phyloP scores from a whole-genome alignment of 768 basidiomycete species.

The Termitomyces sp. region DNA sequence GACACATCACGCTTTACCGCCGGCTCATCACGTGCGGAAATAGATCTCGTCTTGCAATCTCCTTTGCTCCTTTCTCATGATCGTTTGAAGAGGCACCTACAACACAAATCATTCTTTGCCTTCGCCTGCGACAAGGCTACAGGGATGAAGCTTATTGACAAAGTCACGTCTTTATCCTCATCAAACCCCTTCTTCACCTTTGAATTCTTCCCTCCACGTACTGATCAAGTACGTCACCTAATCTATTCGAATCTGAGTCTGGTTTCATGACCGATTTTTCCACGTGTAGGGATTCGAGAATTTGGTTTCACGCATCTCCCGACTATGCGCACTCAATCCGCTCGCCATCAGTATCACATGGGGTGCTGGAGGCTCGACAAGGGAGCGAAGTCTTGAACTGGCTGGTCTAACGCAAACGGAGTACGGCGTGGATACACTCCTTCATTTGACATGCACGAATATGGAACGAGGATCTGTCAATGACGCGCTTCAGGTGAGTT shows the following conservation, averaged over 20 bases:
- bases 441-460: constrained; percentile 97
- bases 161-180: constrained; percentile 45
- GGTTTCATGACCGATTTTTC: neutral
- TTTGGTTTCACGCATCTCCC: constrained; percentile 79
- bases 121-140: neutral
- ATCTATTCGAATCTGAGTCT: neutral
- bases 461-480: constrained; percentile 90
- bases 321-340: constrained; percentile 73
- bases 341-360: constrained; percentile 92
- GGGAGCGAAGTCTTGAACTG: constrained; percentile 82
- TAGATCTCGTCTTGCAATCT: constrained; percentile 5
- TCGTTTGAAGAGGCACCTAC: neutral
- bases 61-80: neutral
- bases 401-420: constrained; percentile 72
- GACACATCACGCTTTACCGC: constrained; percentile 11
- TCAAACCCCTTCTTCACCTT: constrained; percentile 82
- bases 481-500: constrained; percentile 70
- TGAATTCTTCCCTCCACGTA: constrained; percentile 97
- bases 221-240: constrained; percentile 61
- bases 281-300: constrained; percentile 80
- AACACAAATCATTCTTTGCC: neutral
- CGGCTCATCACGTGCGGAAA: constrained; percentile 11
- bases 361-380: constrained; percentile 96
- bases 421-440: constrained; percentile 78
- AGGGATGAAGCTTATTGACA: constrained; percentile 71